These are phyloP conservation scores for Aspergillus felis DNA, from an alignment of 2,329 filamentous ascomycete species.

Conservation along the genomic window DNA sequence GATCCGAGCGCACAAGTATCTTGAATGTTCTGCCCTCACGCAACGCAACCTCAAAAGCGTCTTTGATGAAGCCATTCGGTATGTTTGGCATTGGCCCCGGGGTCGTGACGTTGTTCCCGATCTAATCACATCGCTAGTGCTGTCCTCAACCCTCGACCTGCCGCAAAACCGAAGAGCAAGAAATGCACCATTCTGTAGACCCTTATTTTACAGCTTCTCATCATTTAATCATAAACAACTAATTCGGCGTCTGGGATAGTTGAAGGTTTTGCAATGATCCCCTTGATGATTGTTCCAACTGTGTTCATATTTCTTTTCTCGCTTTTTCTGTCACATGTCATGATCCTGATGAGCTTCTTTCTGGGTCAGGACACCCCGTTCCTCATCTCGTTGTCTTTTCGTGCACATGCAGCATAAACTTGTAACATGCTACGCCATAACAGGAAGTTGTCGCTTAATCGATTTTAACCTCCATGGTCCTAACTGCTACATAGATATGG, in stretches of 20 bases:
- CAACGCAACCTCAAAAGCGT: constrained; percentile 97
- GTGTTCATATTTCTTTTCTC: constrained; percentile 18
- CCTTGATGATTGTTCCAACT: constrained; percentile 26
- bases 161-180: constrained; percentile 43
- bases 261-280: constrained; percentile 19
- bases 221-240: constrained; percentile 37
- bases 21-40: constrained; percentile 95
- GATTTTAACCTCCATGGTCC: not conserved
- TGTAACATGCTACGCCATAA: constrained; percentile 24
- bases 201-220: constrained; percentile 18
- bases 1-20: constrained; percentile 93
- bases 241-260: constrained; percentile 35
- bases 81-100: constrained; percentile 32
- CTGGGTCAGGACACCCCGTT: constrained; percentile 10
- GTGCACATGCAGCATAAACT: constrained; percentile 22
- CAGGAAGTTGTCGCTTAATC: constrained; percentile 15
- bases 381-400: constrained; percentile 10
- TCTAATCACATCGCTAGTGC: constrained; percentile 30
- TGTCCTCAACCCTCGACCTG: constrained; percentile 47
- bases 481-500: not conserved
- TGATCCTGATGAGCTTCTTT: constrained; percentile 15
- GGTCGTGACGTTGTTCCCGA: not conserved
- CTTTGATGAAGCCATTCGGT: constrained; percentile 98
- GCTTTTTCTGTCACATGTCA: constrained; percentile 13
- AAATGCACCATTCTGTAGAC: constrained; percentile 45